These are phyloP conservation scores for Quercus berberidifolia DNA, from an alignment of 306 rosid genomes.

Conservation along the genomic window DNA sequence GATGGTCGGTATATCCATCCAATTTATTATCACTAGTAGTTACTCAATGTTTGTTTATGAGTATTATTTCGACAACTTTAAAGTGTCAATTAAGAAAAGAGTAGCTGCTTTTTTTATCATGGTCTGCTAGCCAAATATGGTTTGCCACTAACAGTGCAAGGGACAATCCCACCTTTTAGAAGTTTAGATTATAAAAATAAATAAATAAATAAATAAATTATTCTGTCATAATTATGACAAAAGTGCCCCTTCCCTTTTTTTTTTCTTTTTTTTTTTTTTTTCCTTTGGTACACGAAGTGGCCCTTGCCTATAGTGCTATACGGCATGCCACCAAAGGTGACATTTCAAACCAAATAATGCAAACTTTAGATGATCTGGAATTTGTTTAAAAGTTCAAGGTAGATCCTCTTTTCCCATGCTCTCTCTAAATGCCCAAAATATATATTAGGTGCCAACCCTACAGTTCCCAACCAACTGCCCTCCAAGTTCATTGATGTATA, in stretches of 20 bases:
- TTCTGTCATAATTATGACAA: background rate
- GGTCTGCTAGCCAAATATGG: background rate
- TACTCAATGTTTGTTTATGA: background rate
- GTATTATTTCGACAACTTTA: background rate
- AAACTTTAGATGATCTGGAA: conserved; percentile 12
- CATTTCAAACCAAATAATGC: background rate
- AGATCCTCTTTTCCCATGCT: background rate
- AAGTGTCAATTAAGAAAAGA: background rate
- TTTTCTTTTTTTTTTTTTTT: too few species aligned
- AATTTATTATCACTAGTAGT: too few species aligned
- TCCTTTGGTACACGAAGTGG: too few species aligned
- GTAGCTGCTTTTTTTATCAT: background rate
- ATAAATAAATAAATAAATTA: background rate
- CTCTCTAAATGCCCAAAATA: background rate
- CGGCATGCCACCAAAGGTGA: conserved; percentile 13
- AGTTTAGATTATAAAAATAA: background rate
- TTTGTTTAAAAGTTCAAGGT: background rate
- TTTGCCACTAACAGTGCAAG: background rate
- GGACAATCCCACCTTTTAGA: background rate
- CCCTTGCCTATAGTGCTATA: too few species aligned
- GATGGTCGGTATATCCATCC: too few species aligned
- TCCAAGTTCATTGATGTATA: conserved; percentile 16
- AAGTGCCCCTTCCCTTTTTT: background rate
- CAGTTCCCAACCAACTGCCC: conserved; percentile 1
- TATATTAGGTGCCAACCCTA: background rate